Percentiles rank a stretch among this genome's conserved stretches.
Evolutionary conservation across 2,329 filamentous ascomycete genomes (phyloP).

Genomic region (Ambrosiella xylebori): DNA sequence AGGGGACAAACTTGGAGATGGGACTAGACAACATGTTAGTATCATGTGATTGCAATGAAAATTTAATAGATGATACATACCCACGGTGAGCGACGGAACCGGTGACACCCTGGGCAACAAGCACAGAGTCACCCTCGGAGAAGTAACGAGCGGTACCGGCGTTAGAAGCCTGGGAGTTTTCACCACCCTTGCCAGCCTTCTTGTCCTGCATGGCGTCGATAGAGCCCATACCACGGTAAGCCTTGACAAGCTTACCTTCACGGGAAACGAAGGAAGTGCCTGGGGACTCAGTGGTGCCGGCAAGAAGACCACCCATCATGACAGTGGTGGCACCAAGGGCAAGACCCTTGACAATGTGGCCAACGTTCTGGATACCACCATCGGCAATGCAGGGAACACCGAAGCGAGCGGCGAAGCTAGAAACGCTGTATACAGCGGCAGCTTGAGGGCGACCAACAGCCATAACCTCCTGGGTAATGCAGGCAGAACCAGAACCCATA

Average conservation of each 20-base stretch:
- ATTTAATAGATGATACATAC: conserved; percentile 20
- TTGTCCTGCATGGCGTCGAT: conserved; percentile 99
- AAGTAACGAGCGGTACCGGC: conserved; percentile 97
- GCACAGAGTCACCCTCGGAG: conserved; percentile 83
- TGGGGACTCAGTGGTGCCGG: conserved; percentile 92
- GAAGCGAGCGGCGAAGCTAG: conserved; percentile 76
- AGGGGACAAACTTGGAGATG: conserved; percentile 87
- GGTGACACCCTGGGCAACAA: conserved; percentile 93
- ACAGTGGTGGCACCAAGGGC: conserved; percentile 85
- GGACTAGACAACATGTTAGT: conserved; percentile 31
- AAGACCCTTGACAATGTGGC: conserved; percentile 96
- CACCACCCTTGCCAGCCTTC: conserved; percentile 64
- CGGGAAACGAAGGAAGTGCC: conserved; percentile 92
- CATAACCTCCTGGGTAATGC: conserved; percentile 99
- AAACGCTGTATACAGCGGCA: conserved; percentile 78
- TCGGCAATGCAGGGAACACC: conserved; percentile 97
- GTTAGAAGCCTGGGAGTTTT: conserved; percentile 64
- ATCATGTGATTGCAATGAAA: background rate
- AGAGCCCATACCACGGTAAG: conserved; percentile 96
- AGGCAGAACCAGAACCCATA: conserved; percentile 96
- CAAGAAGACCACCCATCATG: conserved; percentile 98
- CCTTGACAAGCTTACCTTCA: conserved; percentile 96
- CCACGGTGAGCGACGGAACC: conserved; percentile 67
- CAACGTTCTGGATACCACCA: conserved; percentile 94
- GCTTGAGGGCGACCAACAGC: conserved; percentile 94